Conservation (phyloP, 2,329 filamentous ascomycete species). For the Cordyceps sp. region DNA sequence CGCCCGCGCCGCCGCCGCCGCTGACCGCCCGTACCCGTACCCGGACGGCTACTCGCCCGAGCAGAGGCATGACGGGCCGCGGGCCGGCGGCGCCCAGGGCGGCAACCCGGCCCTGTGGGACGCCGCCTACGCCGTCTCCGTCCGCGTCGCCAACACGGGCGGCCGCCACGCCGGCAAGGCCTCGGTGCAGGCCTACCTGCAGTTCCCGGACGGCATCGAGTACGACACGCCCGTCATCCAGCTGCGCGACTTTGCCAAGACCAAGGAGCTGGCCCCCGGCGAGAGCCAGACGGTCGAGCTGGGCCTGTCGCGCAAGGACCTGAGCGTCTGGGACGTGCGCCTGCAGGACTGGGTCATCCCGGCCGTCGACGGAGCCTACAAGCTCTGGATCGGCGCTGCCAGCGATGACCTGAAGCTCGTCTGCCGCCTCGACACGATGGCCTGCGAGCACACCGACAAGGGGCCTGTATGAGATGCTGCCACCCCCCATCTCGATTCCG, state of each 20-base stretch:
- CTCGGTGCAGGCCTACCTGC: constrained; percentile 31
- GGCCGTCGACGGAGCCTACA: too few species aligned
- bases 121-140: constrained; percentile 20
- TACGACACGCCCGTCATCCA: constrained; percentile 30
- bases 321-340: constrained; percentile 48
- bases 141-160: constrained; percentile 25
- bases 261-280: constrained; percentile 24
- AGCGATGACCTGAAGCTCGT: too few species aligned
- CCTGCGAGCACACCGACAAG: too few species aligned
- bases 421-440: too few species aligned
- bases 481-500: too few species aligned
- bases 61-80: too few species aligned
- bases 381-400: too few species aligned
- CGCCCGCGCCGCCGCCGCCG: too few species aligned
- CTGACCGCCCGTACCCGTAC: too few species aligned
- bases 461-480: too few species aligned
- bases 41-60: too few species aligned
- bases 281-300: constrained; percentile 29
- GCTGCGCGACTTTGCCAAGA: constrained; percentile 51
- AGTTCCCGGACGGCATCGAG: constrained; percentile 18
- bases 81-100: too few species aligned
- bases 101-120: constrained; percentile 32
- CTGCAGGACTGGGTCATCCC: constrained; percentile 51
- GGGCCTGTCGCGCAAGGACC: constrained; percentile 41
- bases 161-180: constrained; percentile 24